Evolutionary conservation across 352 stramenopile genomes (phyloP).

Genomic region (Phytophthora constricta): DNA sequence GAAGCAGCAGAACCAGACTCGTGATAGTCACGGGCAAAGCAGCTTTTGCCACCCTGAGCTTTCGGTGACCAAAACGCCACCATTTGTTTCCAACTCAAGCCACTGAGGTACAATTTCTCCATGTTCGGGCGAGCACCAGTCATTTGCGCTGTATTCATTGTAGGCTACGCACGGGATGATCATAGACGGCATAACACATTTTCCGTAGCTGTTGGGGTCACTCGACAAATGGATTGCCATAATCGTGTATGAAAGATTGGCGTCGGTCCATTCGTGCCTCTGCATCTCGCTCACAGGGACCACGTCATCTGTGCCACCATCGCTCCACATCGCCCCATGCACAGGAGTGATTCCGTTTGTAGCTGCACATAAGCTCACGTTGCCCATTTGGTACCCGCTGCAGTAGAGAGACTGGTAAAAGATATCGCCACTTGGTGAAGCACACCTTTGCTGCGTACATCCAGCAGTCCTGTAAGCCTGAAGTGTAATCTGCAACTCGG

Average conservation of each 20-base stretch:
- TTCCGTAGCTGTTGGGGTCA: slow-evolving; percentile 50
- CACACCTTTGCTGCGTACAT: slow-evolving; percentile 44
- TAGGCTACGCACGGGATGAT: slow-evolving; percentile 48
- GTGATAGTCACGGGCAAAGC: slow-evolving; percentile 23
- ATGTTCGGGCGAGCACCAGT: slow-evolving; percentile 40
- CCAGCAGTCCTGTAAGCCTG: slow-evolving; percentile 29
- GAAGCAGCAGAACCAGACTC: slow-evolving; percentile 21
- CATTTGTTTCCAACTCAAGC: slow-evolving; percentile 38
- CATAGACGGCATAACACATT: slow-evolving; percentile 52
- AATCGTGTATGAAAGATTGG: slow-evolving; percentile 28
- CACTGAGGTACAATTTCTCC: slow-evolving; percentile 48
- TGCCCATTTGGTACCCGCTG: slow-evolving; percentile 37
- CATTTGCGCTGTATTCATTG: slow-evolving; percentile 9
- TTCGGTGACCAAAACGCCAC: not conserved
- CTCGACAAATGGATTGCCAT: slow-evolving; percentile 49
- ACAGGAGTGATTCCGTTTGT: slow-evolving; percentile 37
- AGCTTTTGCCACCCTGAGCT: slow-evolving; percentile 30
- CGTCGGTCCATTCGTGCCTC: slow-evolving; percentile 45
- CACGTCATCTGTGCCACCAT: slow-evolving; percentile 44
- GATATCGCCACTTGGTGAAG: slow-evolving; percentile 36
- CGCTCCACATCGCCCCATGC: slow-evolving; percentile 54
- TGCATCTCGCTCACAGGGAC: slow-evolving; percentile 42
- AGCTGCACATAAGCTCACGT: slow-evolving; percentile 41
- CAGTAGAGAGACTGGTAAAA: slow-evolving; percentile 51
- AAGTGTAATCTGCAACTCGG: slow-evolving; percentile 43